Percentiles rank a stretch among this genome's conserved stretches.
phyloP scores from a whole-genome alignment of 768 basidiomycete species.

The Boletus pseudopeckii region DNA sequence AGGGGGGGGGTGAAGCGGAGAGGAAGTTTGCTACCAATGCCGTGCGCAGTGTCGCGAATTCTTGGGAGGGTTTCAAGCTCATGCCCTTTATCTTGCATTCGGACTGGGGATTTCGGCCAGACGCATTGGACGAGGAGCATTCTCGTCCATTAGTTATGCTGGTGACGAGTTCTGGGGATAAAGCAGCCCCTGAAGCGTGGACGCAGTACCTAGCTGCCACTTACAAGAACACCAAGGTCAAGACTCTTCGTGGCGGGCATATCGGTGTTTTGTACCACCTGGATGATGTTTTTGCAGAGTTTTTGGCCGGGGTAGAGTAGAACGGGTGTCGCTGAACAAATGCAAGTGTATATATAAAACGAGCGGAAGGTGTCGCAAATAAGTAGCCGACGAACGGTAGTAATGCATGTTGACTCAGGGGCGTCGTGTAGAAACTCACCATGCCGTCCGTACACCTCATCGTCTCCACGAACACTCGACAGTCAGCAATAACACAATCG shows the following conservation, averaged over 20 bases:
- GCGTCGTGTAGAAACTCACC: no score
- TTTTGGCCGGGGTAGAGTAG: conserved; percentile 17
- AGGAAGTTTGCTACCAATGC: conserved; percentile 40
- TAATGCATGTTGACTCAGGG: no score
- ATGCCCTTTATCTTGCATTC: conserved; percentile 41
- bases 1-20: conserved; percentile 43
- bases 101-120: conserved; percentile 49
- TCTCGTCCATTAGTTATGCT: conserved; percentile 44
- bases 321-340: no score
- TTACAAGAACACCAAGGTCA: conserved; percentile 43
- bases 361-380: conserved; percentile 16
- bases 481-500: no score
- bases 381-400: conserved; percentile 12
- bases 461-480: no score
- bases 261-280: conserved; percentile 42
- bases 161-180: conserved; percentile 41
- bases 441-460: no score
- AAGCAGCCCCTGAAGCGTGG: conserved; percentile 40
- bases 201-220: conserved; percentile 45
- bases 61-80: conserved; percentile 53
- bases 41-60: conserved; percentile 44
- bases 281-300: conserved; percentile 44
- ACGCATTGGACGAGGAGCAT: conserved; percentile 43
- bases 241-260: conserved; percentile 47
- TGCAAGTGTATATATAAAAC: no score